Evolutionary conservation across 2,329 filamentous ascomycete species (phyloP), one percentile per base, ranked within the genome.

Genomic region (Cladosporium velox): DNA sequence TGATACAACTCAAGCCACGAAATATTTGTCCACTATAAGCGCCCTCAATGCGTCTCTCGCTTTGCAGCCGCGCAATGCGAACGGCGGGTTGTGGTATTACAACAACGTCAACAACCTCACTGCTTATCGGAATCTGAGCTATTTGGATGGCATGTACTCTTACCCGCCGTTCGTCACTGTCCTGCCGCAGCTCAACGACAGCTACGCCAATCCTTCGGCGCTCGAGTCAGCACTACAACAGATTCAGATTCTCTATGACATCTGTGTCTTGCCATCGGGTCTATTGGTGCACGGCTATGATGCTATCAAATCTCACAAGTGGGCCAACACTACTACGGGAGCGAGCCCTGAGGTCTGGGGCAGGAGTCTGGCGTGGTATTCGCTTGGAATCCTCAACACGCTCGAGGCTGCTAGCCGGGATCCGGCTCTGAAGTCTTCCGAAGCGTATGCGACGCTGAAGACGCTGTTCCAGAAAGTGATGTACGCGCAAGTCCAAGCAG

Each of bases 281-380:
- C 75, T 87, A 0, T 74, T 85, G 0, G 80, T 84, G 0, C 85
- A 87, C 67, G 85, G 85, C 5, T 87, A 85, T 69, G 85, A 87
- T 67, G 80, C 80, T 38, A 77, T 75, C 11, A 80, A 78, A 66
- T 79, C 70, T 0, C 84, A 84, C 4, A 72, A 79, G 0, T 88
- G 86, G 86, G 85, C 85, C 0, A 78, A 85, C 62, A 74, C 77
- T 0, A 65, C 71, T 2, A 86, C 82, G 0, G 85, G 86, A 1
- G 83, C 81, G 0, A 82, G 81, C 49, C 84, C 83, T 0, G 73
- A 82, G 4, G 81, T 86, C 21, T 88, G 86, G 86, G 80, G 78
- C n/a, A 74, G 86, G 2, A 79, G 82, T 4, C 72, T 85, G 1
- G 85, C 84, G 1, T 87, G 85, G 85, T 86, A 85, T 68, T 74